phyloP scores from a whole-genome alignment of 345 rosid genomes.

The Acer campestre region DNA sequence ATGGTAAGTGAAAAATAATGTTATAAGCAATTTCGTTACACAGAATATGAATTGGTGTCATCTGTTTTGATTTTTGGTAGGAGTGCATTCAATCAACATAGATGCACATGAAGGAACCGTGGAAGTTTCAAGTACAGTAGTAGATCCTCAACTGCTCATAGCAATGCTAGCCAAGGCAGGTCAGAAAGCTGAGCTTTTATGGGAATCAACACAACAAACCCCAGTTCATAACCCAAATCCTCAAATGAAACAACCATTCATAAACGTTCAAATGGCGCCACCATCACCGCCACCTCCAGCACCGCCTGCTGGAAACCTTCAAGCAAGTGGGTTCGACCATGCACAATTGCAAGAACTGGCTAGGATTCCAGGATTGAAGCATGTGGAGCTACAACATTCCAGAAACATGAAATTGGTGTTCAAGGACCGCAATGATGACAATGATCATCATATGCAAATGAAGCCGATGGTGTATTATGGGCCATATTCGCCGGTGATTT shows the following conservation, averaged over 20 bases:
- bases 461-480: neutral
- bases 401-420: neutral
- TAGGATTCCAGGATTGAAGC: neutral
- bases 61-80: neutral
- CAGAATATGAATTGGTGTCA: neutral
- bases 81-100: constrained; percentile 3
- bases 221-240: neutral
- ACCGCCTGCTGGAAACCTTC: neutral
- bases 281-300: neutral
- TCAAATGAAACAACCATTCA: neutral
- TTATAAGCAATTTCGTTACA: too few relatives aligned
- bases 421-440: neutral
- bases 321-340: neutral
- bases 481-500: neutral
- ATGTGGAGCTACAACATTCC: neutral
- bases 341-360: neutral
- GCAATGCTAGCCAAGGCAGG: neutral
- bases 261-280: neutral
- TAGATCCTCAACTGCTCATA: neutral
- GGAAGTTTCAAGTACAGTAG: neutral
- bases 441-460: neutral
- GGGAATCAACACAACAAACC: neutral
- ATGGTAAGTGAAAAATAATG: neutral
- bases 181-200: neutral
- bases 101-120: neutral